These are phyloP conservation scores for Ajuga chamaepitys DNA, from an alignment of 257 asterid species.

Conservation along the genomic window DNA sequence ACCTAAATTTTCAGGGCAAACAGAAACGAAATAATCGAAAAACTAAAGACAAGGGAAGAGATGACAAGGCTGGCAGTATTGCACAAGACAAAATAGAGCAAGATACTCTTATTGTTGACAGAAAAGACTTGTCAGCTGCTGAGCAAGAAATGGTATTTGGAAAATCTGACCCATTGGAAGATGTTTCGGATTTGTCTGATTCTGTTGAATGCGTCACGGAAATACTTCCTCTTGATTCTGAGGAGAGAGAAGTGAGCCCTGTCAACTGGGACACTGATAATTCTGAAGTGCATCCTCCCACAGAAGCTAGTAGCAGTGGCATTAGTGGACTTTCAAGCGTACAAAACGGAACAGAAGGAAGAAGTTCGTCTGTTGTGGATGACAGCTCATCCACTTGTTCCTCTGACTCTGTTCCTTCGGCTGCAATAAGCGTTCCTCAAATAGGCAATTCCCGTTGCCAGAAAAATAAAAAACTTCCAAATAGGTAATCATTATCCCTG, in stretches of 20 bases:
- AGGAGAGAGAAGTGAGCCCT: conserved; percentile 48
- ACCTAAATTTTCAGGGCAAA: conserved; percentile 45
- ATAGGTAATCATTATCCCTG: conserved; percentile 32
- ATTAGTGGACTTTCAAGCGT: conserved; percentile 33
- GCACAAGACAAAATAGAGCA: conserved; percentile 38
- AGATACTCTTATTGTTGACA: conserved; percentile 30
- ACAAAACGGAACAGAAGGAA: conserved; percentile 53
- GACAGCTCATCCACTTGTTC: conserved; percentile 95
- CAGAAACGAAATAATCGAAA: conserved; percentile 68
- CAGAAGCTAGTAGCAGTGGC: conserved; percentile 32
- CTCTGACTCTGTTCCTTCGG: conserved; percentile 72
- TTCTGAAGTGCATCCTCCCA: conserved; percentile 53
- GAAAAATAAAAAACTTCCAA: conserved; percentile 52
- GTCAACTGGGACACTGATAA: conserved; percentile 47
- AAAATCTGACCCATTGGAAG: conserved; percentile 49
- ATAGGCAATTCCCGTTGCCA: conserved; percentile 19
- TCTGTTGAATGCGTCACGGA: conserved; percentile 57
- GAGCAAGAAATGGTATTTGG: conserved; percentile 25
- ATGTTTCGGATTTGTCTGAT: conserved; percentile 75
- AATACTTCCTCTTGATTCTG: conserved; percentile 38
- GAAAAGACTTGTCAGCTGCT: conserved; percentile 18
- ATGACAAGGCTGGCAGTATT: conserved; percentile 33
- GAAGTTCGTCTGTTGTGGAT: conserved; percentile 51
- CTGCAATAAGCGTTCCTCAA: conserved; percentile 31
- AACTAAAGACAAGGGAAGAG: conserved; percentile 64